A percentile compares a stretch with the other conserved stretches of the same genome.
Evolutionary conservation across 2,329 filamentous ascomycete genomes (phyloP).

Genomic region (Graphilbum fragrans): DNA sequence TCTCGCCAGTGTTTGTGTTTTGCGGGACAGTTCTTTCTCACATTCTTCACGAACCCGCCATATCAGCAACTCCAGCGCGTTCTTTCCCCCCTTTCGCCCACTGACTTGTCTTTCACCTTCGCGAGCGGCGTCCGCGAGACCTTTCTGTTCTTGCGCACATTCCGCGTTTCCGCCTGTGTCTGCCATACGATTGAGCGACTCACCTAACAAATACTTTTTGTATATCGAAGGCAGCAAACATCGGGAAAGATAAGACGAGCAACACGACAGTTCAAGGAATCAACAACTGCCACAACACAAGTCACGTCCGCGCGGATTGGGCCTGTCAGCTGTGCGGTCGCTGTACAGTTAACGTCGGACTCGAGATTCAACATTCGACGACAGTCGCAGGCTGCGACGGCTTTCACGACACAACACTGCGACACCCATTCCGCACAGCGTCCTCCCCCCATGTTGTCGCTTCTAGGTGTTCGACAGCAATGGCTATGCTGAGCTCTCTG

Average conservation of each 20-base stretch:
- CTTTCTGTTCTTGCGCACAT: neutral
- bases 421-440: neutral
- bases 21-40: no score
- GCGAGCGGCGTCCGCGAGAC: no score
- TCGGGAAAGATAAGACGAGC: neutral
- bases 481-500: constrained; percentile 34
- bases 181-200: no score
- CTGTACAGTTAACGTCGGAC: no score
- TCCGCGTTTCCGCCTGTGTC: neutral
- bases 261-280: neutral
- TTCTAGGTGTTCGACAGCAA: constrained; percentile 20
- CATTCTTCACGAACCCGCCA: no score
- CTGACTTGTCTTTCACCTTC: neutral
- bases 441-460: constrained; percentile 7
- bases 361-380: no score
- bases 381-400: no score
- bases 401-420: neutral
- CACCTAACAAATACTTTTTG: neutral
- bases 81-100: neutral
- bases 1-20: no score
- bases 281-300: neutral
- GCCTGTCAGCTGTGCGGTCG: no score
- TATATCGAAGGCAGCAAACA: neutral
- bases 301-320: neutral
- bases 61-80: neutral